Base-by-base conservation (phyloP, 441 rosid genomes). In the Populus tomentosa region DNA sequence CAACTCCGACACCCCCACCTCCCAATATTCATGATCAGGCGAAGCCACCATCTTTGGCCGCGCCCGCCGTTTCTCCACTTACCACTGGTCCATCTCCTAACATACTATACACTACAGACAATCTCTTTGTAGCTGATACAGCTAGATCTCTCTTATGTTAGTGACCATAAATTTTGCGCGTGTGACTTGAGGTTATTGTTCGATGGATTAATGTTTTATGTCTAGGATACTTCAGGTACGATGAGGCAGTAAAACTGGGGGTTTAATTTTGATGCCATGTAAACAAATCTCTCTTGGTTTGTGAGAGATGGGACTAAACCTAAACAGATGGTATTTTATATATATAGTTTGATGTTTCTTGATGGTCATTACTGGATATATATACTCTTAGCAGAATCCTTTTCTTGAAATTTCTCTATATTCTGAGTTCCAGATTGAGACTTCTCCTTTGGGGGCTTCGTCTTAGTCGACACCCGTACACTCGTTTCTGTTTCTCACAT, bases 231-330 rank as follows among this genome's bases (percentile, higher is more conserved):
- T 35, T 11, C 16, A 21, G 33, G 40, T 80, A 46, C 56, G 69
- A 80, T 75, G 65, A 67, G 76, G 10, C 63, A 67, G 53, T 21
- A 30, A 65, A 70, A 65, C 50, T 20, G 35, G 77, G 24, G 61
- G n/a, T 30, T 30, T 30, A 30, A 30, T 30, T 30, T 30, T 68
- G 16, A 40, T 24, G 30, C 59, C 71, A n/a, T 32, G 65, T 70
- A 18, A 53, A 16, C 61, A 53, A 16, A 53, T 53, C n/a, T 53
- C 21, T 73, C 70, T 10, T 59, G 67, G 28, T 69, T 76, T 70
- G 64, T 66, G 73, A 26, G 74, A 77, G 75, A 71, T 74, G 83
- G 77, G 77, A 80, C 80, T 38, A 50, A 75, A 80, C 76, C 78
- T 77, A 28, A 80, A 61, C 78, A 16, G 61, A 53, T 53, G n/a